Conservation (phyloP, 257 asterid species). For the Primulina tabacum region DNA sequence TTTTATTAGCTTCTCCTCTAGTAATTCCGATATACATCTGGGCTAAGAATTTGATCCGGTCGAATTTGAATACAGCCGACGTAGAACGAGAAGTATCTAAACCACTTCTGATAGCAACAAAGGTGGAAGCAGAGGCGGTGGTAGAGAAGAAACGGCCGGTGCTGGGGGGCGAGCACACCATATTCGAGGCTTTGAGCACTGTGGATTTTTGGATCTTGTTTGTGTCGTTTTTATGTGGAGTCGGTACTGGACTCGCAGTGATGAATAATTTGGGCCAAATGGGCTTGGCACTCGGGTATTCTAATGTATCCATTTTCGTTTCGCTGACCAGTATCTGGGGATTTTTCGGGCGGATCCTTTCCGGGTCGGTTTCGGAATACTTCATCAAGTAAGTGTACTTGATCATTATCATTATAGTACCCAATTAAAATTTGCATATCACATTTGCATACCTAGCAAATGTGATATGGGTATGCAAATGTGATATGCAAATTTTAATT, state of each 20-base stretch:
- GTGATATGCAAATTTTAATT: too few relatives aligned
- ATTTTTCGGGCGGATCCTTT: slow-evolving; percentile 81
- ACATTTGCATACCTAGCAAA: too few relatives aligned
- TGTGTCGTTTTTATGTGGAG: slow-evolving; percentile 79
- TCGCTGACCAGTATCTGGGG: slow-evolving; percentile 96
- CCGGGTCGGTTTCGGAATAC: slow-evolving; percentile 84
- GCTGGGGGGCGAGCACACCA: slow-evolving; percentile 85
- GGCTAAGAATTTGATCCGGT: slow-evolving; percentile 30
- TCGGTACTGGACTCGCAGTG: slow-evolving; percentile 92
- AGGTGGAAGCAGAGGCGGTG: slow-evolving; percentile 14
- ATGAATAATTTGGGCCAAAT: slow-evolving; percentile 92
- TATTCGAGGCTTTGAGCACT: slow-evolving; percentile 53
- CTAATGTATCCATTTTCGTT: slow-evolving; percentile 88
- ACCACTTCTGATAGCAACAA: slow-evolving; percentile 36
- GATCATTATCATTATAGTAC: too few relatives aligned
- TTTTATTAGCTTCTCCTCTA: slow-evolving; percentile 68
- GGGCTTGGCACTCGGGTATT: slow-evolving; percentile 86
- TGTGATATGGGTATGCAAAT: too few relatives aligned
- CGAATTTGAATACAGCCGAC: slow-evolving; percentile 29
- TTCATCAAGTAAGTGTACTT: slow-evolving; percentile 65
- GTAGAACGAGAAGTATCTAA: slow-evolving; percentile 38
- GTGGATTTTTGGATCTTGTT: slow-evolving; percentile 85
- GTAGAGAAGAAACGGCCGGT: slow-evolving; percentile 39
- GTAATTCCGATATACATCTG: slow-evolving; percentile 54
- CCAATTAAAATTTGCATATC: too few relatives aligned